These are phyloP conservation scores for Suhomyces coccinellae DNA, from an alignment of 1,139 yeast species.

Conservation along the genomic window DNA sequence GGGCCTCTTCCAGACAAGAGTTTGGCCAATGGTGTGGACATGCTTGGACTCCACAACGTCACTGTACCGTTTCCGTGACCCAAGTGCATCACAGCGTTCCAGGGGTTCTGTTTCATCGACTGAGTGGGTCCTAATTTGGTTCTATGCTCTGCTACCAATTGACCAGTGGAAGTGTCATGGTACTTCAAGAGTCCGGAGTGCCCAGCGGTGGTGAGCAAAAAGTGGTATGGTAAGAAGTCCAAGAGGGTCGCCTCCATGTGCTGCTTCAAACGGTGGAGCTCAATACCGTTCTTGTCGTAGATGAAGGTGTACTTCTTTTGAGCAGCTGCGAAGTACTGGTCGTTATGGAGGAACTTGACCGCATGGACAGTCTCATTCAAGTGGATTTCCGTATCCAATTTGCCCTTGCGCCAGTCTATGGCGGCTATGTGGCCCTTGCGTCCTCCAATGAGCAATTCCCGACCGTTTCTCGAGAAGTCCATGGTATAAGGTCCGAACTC, in stretches of 20 bases:
- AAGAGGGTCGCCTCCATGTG: slow-evolving; percentile 82
- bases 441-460: slow-evolving; percentile 83
- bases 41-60: slow-evolving; percentile 89
- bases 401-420: slow-evolving; percentile 93
- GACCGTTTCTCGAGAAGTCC: slow-evolving; percentile 85
- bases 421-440: slow-evolving; percentile 93
- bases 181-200: slow-evolving; percentile 84
- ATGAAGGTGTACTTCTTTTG: slow-evolving; percentile 93
- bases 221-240: slow-evolving; percentile 92
- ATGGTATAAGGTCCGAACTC: slow-evolving; percentile 86
- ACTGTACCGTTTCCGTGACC: slow-evolving; percentile 96
- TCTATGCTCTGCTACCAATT: slow-evolving; percentile 74
- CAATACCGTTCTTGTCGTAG: slow-evolving; percentile 88
- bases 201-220: slow-evolving; percentile 82
- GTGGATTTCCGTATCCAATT: slow-evolving; percentile 75
- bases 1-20: slow-evolving; percentile 84
- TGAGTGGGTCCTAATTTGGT: slow-evolving; percentile 91
- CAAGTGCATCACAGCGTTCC: slow-evolving; percentile 92
- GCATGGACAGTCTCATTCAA: slow-evolving; percentile 88
- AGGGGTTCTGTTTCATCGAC: slow-evolving; percentile 86
- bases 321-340: slow-evolving; percentile 94
- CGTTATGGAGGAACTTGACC: slow-evolving; percentile 86
- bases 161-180: slow-evolving; percentile 95
- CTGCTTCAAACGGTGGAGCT: slow-evolving; percentile 86
- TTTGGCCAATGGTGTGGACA: slow-evolving; percentile 83